Conservation (phyloP, 805 yeast species). For the Zygosaccharomyces lentus region DNA sequence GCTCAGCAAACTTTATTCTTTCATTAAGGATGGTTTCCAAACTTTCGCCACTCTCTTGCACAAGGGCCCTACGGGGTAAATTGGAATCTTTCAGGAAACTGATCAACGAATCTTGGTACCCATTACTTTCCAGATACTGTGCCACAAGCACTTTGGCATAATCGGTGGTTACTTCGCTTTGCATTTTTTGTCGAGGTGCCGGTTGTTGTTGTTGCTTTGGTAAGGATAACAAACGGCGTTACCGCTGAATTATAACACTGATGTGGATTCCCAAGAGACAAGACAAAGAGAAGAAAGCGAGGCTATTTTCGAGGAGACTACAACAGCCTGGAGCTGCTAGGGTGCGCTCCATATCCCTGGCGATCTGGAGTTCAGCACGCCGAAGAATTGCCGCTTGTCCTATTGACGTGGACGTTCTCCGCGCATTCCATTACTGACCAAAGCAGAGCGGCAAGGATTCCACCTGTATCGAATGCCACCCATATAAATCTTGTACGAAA, state of each 20-base stretch:
- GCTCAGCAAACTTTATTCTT: slow-evolving; percentile 26
- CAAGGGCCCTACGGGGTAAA: slow-evolving; percentile 7
- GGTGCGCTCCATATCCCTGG: no score
- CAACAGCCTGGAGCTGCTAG: no score
- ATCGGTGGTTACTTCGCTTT: not conserved
- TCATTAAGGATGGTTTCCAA: slow-evolving; percentile 26
- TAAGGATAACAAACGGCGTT: not conserved
- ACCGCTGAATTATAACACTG: not conserved
- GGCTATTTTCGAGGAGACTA: not conserved
- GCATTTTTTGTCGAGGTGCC: not conserved
- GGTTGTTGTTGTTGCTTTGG: not conserved
- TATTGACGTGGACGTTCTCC: no score
- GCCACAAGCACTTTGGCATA: slow-evolving; percentile 46
- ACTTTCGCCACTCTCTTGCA: slow-evolving; percentile 15
- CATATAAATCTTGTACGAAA: no score
- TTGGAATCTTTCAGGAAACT: slow-evolving; percentile 40
- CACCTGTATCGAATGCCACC: no score
- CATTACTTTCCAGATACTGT: slow-evolving; percentile 51
- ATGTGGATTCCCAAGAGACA: no score
- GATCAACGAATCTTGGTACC: slow-evolving; percentile 44
- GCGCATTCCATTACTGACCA: no score
- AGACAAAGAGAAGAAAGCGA: not conserved
- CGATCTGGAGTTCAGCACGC: no score
- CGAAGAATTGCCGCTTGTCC: no score
- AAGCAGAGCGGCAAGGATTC: no score